Conservation (phyloP, 2,329 filamentous ascomycete genomes). For the Aureobasidium pullulans region DNA sequence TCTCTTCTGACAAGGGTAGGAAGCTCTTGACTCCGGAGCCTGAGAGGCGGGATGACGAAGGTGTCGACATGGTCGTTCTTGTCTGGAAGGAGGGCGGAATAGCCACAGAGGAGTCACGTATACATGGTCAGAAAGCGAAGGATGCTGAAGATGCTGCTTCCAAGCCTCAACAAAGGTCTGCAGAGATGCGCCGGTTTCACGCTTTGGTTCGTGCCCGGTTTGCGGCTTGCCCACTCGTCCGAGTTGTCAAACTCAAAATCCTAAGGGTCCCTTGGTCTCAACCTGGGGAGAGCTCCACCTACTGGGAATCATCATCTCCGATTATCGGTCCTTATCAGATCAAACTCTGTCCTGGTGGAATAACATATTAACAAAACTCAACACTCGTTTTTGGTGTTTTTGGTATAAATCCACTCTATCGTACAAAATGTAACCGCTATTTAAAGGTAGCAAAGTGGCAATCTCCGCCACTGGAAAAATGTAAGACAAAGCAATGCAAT, state of each 20-base stretch:
- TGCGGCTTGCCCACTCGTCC: background rate
- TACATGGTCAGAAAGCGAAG: background rate
- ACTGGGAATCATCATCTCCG: background rate
- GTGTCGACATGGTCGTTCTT: background rate
- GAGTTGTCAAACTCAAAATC: background rate
- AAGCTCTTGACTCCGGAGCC: constrained; percentile 31
- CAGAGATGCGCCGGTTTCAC: background rate
- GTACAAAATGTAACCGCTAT: background rate
- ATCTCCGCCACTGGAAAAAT: background rate
- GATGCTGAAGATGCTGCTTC: background rate
- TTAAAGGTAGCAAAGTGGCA: background rate
- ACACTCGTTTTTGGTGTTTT: background rate
- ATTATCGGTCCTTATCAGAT: constrained; percentile 4
- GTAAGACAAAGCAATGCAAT: background rate
- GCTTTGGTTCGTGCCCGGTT: background rate
- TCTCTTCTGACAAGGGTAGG: constrained; percentile 34
- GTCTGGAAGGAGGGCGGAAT: background rate
- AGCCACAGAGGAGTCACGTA: background rate
- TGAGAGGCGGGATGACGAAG: background rate
- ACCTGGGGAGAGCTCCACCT: background rate
- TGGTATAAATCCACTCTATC: constrained; percentile 1
- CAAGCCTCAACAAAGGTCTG: background rate
- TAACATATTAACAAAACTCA: background rate
- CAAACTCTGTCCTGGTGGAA: background rate
- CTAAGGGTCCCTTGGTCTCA: background rate